phyloP scores from a whole-genome alignment of 768 basidiomycete genomes.

The Phanerochaete carnosa region DNA sequence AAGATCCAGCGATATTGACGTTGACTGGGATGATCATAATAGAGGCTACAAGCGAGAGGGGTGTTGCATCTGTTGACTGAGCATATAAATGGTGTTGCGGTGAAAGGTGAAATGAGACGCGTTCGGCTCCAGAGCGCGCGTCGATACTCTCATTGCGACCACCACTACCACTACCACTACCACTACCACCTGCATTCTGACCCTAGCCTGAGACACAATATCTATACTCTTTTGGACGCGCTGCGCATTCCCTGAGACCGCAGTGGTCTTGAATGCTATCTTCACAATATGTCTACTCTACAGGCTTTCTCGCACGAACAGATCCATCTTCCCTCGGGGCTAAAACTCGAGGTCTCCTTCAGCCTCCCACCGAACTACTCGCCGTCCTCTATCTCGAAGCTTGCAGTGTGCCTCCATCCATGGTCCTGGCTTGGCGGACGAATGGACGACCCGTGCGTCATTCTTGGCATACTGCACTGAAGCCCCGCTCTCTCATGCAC shows the following conservation, averaged over 20 bases:
- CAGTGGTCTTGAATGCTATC: no score
- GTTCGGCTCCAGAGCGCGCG: neutral
- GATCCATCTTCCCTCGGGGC: constrained; percentile 21
- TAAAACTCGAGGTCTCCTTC: constrained; percentile 16
- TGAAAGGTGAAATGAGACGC: neutral
- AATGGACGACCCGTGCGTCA: constrained; percentile 72
- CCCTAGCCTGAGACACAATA: no score
- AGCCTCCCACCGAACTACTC: neutral
- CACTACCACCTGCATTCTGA: no score
- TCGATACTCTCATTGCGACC: neutral
- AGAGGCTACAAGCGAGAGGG: no score
- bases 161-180: no score
- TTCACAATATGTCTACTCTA: neutral
- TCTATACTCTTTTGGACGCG: no score
- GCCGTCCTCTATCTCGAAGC: constrained; percentile 24
- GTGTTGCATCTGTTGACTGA: no score
- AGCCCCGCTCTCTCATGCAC: neutral
- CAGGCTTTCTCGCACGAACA: constrained; percentile 7
- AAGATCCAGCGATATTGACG: constrained; percentile 26
- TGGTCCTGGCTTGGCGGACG: constrained; percentile 84
- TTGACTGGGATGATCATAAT: constrained; percentile 70
- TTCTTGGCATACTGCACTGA: neutral
- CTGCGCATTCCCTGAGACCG: no score
- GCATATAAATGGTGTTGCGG: neutral
- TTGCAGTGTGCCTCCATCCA: constrained; percentile 76